Evolutionary conservation across 371 early-diverging fungal genomes (phyloP), one percentile per base, ranked within the genome.

Genomic region (Circinella minor): DNA sequence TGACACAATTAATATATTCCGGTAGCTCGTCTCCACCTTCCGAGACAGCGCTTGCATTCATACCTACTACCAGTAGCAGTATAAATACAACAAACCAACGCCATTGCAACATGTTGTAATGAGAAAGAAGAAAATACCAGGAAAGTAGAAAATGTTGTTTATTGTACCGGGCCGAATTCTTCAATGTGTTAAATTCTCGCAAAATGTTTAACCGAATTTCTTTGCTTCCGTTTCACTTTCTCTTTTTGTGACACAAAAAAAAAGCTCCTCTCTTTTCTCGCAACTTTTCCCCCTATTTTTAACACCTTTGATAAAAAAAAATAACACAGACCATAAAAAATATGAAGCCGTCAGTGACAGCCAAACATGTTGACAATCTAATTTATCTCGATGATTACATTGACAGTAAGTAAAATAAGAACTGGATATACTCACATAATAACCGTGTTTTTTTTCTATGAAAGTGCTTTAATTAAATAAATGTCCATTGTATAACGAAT

Each of bases 371-470:
- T 46, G 88, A 89, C 63, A 85, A 82, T 55, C 72, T 90, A 39
- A 78, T 90, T 18, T 92, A 93, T 68, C 86, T 93, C 43, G 93
- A 96, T 78, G 96, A 96, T 67, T 96, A 96, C 74, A 82, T 96
- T 38, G 96, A 96, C 79, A 94, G 95, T 95, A 87, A 73, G 88
- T 77, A 17, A 11, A 46, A 34, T 43, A 43, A 9, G 11, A 43
- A n/a, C 13, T 6, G 11, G 27, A 27, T 27, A 27, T 27, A 27
- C 27, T 27, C 2, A 2, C 27, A 27, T 27, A 27, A 27, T 27
- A 27, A 27, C 27, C 2, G 27, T 27, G 27, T 27, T 0, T 27
- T 27, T 2, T 27, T 27, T 27, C 27, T 27, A 27, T 27, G 27
- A 27, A 27, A 27, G 27, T 9, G 63, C 13, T 18, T 43, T 66